phyloP scores from a whole-genome alignment of 73 alveolate species.

The Paramecium bursaria region DNA sequence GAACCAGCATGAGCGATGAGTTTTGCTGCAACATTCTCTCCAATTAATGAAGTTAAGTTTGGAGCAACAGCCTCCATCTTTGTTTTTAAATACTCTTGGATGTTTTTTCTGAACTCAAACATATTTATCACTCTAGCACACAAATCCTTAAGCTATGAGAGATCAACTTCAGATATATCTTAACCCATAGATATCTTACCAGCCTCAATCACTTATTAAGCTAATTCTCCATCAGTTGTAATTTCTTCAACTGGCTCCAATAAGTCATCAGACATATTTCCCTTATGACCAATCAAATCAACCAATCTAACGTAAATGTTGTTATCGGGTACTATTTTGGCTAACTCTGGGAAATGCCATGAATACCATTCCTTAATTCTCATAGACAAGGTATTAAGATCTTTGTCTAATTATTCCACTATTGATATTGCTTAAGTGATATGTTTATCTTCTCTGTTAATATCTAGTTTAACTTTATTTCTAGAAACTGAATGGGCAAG shows the following conservation, averaged over 20 bases:
- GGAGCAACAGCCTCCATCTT: conserved; percentile 96
- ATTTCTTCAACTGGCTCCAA: conserved; percentile 82
- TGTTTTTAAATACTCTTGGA: conserved; percentile 83
- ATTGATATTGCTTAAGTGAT: conserved; percentile 91
- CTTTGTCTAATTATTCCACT: conserved; percentile 91
- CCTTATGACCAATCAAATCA: conserved; percentile 82
- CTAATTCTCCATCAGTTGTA: conserved; percentile 90
- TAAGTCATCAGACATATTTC: conserved; percentile 79
- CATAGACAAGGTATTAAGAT: conserved; percentile 94
- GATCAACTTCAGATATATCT: conserved; percentile 90
- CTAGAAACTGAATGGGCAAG: conserved; percentile 93
- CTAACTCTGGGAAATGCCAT: conserved; percentile 98
- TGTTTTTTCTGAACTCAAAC: conserved; percentile 88
- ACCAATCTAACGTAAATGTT: conserved; percentile 84
- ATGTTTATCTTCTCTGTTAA: conserved; percentile 97
- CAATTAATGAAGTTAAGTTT: conserved; percentile 92
- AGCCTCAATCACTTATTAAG: conserved; percentile 90
- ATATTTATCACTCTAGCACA: conserved; percentile 82
- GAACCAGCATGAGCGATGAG: conserved; percentile 96
- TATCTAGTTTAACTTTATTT: conserved; percentile 89
- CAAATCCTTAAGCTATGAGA: conserved; percentile 82
- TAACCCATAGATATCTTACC: conserved; percentile 93
- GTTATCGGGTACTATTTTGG: conserved; percentile 91
- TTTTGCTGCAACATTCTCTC: conserved; percentile 96
- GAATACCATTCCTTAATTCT: conserved; percentile 98